Conservation (phyloP, 768 basidiomycete genomes). For the Tricholoma matsutake region DNA sequence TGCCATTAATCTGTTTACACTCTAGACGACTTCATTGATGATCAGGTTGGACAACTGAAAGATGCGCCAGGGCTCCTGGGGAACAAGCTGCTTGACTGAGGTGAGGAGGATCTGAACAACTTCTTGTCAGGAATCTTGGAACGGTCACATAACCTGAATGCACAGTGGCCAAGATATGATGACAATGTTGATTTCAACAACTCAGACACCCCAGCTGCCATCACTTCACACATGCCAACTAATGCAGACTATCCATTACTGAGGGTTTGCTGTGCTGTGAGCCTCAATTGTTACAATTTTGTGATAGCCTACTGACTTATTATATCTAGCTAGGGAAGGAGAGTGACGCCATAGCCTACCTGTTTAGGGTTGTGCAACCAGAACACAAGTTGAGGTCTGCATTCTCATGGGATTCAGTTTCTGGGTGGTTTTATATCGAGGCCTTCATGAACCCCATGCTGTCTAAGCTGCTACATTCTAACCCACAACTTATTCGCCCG, state of each 20-base stretch:
- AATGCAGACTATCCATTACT: neutral
- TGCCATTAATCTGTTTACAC: neutral
- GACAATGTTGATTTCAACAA: neutral
- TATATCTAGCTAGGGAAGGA: neutral
- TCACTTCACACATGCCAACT: neutral
- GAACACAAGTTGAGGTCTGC: neutral
- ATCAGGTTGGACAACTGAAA: neutral
- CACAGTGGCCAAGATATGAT: neutral
- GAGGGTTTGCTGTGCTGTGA: neutral
- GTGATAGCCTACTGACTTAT: neutral
- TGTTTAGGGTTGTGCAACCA: neutral
- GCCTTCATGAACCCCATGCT: neutral
- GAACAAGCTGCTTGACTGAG: neutral
- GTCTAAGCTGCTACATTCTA: neutral
- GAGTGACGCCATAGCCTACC: neutral
- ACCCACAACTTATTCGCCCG: neutral
- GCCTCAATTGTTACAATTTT: neutral
- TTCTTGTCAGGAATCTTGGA: constrained; percentile 2
- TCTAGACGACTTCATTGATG: constrained; percentile 6
- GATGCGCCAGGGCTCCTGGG: neutral
- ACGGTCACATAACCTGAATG: neutral
- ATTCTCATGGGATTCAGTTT: neutral
- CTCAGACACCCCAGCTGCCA: neutral
- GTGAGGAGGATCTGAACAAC: neutral
- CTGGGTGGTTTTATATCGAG: constrained; percentile 1